These are phyloP conservation scores for Suhomyces kilbournensis DNA, from an alignment of 805 yeast genomes.

Conservation along the genomic window DNA sequence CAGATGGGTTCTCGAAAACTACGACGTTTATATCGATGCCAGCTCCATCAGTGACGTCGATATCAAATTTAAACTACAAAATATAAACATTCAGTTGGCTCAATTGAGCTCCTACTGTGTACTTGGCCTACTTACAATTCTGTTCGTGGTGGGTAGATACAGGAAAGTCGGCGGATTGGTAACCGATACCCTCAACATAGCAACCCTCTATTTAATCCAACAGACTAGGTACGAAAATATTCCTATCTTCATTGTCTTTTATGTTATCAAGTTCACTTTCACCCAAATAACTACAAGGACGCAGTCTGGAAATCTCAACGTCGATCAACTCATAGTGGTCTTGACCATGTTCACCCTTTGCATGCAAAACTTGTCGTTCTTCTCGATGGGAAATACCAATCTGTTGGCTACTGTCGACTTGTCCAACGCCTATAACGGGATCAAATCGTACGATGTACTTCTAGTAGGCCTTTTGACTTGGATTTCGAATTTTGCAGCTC, in stretches of 20 bases:
- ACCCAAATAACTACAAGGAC: conserved; percentile 11
- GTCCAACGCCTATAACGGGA: conserved; percentile 89
- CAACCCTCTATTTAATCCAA: conserved; percentile 45
- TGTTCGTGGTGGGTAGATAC: conserved; percentile 25
- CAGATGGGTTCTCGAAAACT: conserved; percentile 26
- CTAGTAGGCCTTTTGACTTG: conserved; percentile 78
- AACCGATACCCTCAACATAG: conserved; percentile 33
- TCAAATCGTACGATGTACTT: conserved; percentile 62
- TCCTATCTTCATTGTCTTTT: conserved; percentile 49
- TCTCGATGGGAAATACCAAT: conserved; percentile 87
- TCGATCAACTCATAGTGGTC: conserved; percentile 20
- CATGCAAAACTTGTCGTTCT: conserved; percentile 75
- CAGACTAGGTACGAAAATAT: conserved; percentile 56
- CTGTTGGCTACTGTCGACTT: conserved; percentile 88
- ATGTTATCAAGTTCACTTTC: conserved; percentile 21
- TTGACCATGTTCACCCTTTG: conserved; percentile 42
- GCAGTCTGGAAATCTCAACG: conserved; percentile 7
- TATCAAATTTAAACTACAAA: conserved; percentile 19
- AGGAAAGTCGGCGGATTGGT: conserved; percentile 25
- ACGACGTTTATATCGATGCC: conserved; percentile 22
- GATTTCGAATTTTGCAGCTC: conserved; percentile 79
- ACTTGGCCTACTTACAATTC: conserved; percentile 25
- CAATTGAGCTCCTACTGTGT: conserved; percentile 24
- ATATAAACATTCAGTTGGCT: conserved; percentile 24
- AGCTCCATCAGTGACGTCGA: conserved; percentile 7